phyloP scores from a whole-genome alignment of 345 rosid species.

The Linum tenue region DNA sequence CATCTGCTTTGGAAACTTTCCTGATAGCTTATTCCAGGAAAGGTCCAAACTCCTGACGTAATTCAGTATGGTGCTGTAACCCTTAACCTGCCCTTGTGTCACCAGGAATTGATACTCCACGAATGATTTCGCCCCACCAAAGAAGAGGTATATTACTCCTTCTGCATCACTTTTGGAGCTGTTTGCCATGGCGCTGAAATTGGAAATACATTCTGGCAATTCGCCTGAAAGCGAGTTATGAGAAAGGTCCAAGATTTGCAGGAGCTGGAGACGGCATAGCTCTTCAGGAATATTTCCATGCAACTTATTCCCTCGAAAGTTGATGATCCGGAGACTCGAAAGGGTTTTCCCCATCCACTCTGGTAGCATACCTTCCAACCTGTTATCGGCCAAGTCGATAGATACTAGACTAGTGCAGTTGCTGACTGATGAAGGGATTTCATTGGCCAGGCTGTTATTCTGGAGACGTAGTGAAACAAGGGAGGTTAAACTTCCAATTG shows the following conservation, averaged over 20 bases:
- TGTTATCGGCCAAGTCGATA: constrained; percentile 14
- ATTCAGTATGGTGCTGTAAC: constrained; percentile 8
- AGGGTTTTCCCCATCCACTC: constrained; percentile 18
- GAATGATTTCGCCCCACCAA: no score
- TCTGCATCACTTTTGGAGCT: no score
- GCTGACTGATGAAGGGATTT: constrained; percentile 5
- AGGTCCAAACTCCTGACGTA: constrained; percentile 1
- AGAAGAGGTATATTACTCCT: no score
- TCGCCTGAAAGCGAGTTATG: constrained; percentile 5
- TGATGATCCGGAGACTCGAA: constrained; percentile 3
- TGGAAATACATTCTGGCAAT: constrained; percentile 16
- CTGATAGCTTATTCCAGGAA: constrained; percentile 9
- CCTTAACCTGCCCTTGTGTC: constrained; percentile 10
- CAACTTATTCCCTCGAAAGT: constrained; percentile 8
- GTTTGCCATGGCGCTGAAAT: constrained; percentile 10
- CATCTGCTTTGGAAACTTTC: constrained; percentile 16
- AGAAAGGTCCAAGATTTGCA: constrained; percentile 12
- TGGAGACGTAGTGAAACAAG: background rate
- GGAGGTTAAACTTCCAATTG: constrained; percentile 8
- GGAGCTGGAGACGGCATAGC: constrained; percentile 8
- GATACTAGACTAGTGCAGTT: constrained; percentile 5
- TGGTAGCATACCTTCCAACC: constrained; percentile 8
- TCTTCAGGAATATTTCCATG: constrained; percentile 12
- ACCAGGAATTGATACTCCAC: background rate
- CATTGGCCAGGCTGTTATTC: constrained; percentile 14